phyloP scores from a whole-genome alignment of 805 yeast species.

The Candida ulmi region DNA sequence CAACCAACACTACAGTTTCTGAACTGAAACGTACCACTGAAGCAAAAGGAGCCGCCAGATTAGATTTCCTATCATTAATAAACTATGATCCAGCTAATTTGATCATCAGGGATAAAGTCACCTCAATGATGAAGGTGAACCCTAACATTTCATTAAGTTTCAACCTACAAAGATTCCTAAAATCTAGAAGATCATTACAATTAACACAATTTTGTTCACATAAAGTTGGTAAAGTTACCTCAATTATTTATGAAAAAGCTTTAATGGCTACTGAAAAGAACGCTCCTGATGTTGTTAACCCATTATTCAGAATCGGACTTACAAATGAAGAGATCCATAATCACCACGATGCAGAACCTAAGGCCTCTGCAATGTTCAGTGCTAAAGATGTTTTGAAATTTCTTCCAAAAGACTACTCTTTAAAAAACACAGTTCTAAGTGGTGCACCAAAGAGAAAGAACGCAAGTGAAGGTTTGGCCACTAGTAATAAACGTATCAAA shows the following conservation, averaged over 20 bases:
- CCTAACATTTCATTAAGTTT: conserved; percentile 49
- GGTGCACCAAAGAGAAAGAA: conserved; percentile 30
- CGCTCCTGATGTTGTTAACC: conserved; percentile 37
- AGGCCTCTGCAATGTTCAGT: conserved; percentile 28
- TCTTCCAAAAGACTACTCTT: conserved; percentile 37
- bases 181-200: conserved; percentile 58
- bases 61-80: conserved; percentile 31
- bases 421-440: conserved; percentile 40
- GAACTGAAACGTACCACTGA: conserved; percentile 54
- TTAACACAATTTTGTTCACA: conserved; percentile 58
- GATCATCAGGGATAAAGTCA: conserved; percentile 26
- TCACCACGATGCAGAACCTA: conserved; percentile 24
- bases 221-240: conserved; percentile 63
- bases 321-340: conserved; percentile 39
- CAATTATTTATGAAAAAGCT: conserved; percentile 56
- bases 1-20: conserved; percentile 35
- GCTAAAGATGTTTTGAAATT: conserved; percentile 37
- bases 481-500: conserved; percentile 33
- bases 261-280: conserved; percentile 53
- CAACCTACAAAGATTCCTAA: conserved; percentile 61
- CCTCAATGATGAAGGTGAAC: conserved; percentile 38
- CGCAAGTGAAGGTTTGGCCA: conserved; percentile 18
- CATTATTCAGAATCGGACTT: conserved; percentile 41
- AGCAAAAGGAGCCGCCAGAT: conserved; percentile 47
- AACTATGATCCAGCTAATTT: conserved; percentile 26